These are phyloP conservation scores for Starmerella vitae DNA, from an alignment of 805 yeast species.

Conservation along the genomic window DNA sequence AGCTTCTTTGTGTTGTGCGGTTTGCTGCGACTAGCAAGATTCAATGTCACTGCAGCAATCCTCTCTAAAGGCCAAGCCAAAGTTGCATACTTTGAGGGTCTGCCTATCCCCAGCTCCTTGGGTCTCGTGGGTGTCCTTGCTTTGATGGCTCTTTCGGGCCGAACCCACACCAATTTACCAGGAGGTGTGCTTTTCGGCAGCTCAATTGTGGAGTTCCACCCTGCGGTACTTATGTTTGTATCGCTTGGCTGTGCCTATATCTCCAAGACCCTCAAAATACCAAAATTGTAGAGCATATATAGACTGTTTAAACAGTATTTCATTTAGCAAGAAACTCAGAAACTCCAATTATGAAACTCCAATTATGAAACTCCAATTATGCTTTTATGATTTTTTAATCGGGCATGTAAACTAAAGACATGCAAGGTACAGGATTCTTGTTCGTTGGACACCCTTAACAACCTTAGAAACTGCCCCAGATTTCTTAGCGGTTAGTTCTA, in stretches of 20 bases:
- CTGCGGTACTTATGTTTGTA: slow-evolving; percentile 47
- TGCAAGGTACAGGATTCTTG: too few species aligned
- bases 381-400: too few species aligned
- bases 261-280: slow-evolving; percentile 78
- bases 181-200: slow-evolving; percentile 48
- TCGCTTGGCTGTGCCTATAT: slow-evolving; percentile 84
- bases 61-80: slow-evolving; percentile 90
- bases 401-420: too few species aligned
- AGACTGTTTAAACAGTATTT: too few species aligned
- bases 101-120: slow-evolving; percentile 86
- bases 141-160: slow-evolving; percentile 40
- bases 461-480: too few species aligned
- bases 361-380: too few species aligned
- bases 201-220: slow-evolving; percentile 59
- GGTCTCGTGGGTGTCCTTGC: slow-evolving; percentile 64
- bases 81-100: slow-evolving; percentile 72
- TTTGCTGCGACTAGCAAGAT: slow-evolving; percentile 82
- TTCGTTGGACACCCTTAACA: too few species aligned
- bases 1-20: slow-evolving; percentile 87
- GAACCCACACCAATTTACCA: slow-evolving; percentile 39
- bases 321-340: too few species aligned
- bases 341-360: too few species aligned
- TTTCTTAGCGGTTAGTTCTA: too few species aligned
- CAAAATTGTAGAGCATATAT: slow-evolving; percentile 56
- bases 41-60: slow-evolving; percentile 84